These are phyloP conservation scores for Candida piceae DNA, from an alignment of 805 yeast genomes.

Conservation along the genomic window DNA sequence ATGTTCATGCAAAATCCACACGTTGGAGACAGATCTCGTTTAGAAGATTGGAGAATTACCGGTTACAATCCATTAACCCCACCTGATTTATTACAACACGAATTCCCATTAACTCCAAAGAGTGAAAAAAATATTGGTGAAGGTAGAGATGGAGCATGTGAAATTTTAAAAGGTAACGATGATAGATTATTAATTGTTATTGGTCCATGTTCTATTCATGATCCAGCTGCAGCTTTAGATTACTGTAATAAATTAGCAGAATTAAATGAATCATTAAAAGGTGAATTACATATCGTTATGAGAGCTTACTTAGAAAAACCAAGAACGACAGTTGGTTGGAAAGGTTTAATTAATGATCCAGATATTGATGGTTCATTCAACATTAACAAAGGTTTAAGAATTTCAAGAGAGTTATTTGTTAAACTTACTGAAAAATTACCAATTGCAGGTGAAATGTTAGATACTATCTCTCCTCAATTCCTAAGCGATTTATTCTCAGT, in stretches of 20 bases:
- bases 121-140: slow-evolving; percentile 59
- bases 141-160: slow-evolving; percentile 73
- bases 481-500: slow-evolving; percentile 84
- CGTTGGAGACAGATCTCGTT: slow-evolving; percentile 74
- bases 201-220: slow-evolving; percentile 98
- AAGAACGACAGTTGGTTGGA: slow-evolving; percentile 99
- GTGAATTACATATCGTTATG: slow-evolving; percentile 85
- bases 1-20: slow-evolving; percentile 86
- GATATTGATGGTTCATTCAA: slow-evolving; percentile 90
- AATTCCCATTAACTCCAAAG: slow-evolving; percentile 60
- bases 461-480: slow-evolving; percentile 95
- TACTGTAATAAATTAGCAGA: slow-evolving; percentile 66
- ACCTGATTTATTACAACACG: slow-evolving; percentile 88
- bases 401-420: slow-evolving; percentile 81
- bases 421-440: slow-evolving; percentile 81
- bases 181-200: slow-evolving; percentile 86
- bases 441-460: slow-evolving; percentile 96
- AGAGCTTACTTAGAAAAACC: slow-evolving; percentile 98
- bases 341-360: slow-evolving; percentile 96
- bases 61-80: slow-evolving; percentile 97
- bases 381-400: slow-evolving; percentile 89
- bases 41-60: slow-evolving; percentile 72
- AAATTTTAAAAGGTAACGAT: slow-evolving; percentile 73
- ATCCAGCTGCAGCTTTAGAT: slow-evolving; percentile 86
- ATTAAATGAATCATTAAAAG: slow-evolving; percentile 56